Evolutionary conservation across 2,329 filamentous ascomycete genomes (phyloP).

Genomic region (Trichophyton mentagrophytes): DNA sequence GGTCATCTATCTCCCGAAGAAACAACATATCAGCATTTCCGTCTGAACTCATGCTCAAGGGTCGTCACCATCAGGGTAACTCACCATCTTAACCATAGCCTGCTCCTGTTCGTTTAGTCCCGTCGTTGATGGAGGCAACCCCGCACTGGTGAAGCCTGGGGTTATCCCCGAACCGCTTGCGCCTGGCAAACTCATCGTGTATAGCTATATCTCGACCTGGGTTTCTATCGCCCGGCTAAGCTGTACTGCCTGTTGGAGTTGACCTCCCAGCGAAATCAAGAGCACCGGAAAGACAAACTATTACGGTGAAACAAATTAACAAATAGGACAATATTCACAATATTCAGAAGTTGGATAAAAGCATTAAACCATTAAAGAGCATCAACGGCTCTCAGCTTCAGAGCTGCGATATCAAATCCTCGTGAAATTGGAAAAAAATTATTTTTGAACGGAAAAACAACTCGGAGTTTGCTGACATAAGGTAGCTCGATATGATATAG

Average conservation of each 20-base stretch:
- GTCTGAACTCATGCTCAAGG: not conserved
- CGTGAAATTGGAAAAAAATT: too few relatives aligned
- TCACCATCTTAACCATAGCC: constrained; percentile 36
- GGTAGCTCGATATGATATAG: too few relatives aligned
- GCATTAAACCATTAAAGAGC: too few relatives aligned
- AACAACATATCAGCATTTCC: constrained; percentile 2
- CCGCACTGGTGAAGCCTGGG: constrained; percentile 14
- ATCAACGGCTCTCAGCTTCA: too few relatives aligned
- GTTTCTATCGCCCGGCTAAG: not conserved
- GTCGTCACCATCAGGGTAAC: constrained; percentile 1
- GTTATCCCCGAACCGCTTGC: constrained; percentile 20
- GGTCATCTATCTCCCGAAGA: constrained; percentile 50
- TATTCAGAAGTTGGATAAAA: too few relatives aligned
- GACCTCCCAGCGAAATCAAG: not conserved
- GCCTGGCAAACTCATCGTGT: constrained; percentile 26
- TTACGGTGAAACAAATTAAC: not conserved
- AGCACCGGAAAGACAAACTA: not conserved
- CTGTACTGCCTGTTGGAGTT: not conserved
- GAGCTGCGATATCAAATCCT: too few relatives aligned
- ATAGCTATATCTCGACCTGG: not conserved
- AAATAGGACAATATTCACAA: too few relatives aligned
- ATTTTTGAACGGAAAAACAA: too few relatives aligned
- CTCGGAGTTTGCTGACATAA: too few relatives aligned
- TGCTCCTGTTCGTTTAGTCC: constrained; percentile 38
- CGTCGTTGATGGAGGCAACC: constrained; percentile 15